Evolutionary conservation across 495 filamentous ascomycete species (phyloP).

Genomic region (Cetradonia linearis): DNA sequence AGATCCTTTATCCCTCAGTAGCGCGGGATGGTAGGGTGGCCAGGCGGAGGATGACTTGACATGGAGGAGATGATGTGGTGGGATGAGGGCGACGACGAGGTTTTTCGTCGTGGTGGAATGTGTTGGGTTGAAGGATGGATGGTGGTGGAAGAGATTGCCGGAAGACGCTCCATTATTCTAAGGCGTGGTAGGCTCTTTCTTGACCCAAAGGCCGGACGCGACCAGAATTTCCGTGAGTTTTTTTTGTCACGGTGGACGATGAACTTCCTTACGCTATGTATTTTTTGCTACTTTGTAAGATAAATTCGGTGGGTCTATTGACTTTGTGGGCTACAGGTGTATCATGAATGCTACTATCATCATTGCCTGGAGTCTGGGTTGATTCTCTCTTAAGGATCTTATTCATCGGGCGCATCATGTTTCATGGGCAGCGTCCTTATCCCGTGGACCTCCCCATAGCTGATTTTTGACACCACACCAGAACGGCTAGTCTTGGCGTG

Average conservation of each 20-base stretch:
- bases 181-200: constrained; percentile 17
- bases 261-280: constrained; percentile 4
- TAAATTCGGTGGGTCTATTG: neutral
- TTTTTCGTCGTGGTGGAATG: constrained; percentile 7
- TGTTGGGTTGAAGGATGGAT: constrained; percentile 5
- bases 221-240: constrained; percentile 13
- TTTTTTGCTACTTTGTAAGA: neutral
- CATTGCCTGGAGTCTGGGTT: neutral
- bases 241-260: constrained; percentile 3
- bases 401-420: constrained; percentile 16
- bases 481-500: constrained; percentile 2
- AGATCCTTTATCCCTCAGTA: constrained; percentile 14
- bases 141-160: constrained; percentile 14
- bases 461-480: constrained; percentile 1
- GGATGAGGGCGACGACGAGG: constrained; percentile 13
- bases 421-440: constrained; percentile 14
- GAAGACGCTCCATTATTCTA: constrained; percentile 16
- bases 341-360: neutral
- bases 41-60: constrained; percentile 8
- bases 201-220: constrained; percentile 14
- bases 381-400: neutral
- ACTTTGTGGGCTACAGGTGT: neutral
- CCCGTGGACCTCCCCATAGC: constrained; percentile 5
- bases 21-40: constrained; percentile 9
- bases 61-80: neutral